Percentiles rank a stretch among this genome's conserved stretches.
phyloP scores from a whole-genome alignment of 2,329 filamentous ascomycete genomes.

The Sporothrix pseudoabietina region DNA sequence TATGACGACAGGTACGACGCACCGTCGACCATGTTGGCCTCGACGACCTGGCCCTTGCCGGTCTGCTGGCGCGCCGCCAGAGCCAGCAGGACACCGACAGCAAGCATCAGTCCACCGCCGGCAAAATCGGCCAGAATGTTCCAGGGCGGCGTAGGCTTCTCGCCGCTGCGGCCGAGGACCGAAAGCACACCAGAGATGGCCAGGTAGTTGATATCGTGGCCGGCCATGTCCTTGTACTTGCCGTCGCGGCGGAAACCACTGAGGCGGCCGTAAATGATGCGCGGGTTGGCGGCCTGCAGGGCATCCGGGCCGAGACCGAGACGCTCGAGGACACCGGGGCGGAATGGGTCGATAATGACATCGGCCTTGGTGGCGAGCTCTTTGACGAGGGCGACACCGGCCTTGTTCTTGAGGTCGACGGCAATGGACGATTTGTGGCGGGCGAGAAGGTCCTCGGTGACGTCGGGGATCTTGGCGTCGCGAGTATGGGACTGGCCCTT shows the following conservation, averaged over 20 bases:
- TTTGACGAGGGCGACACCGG: constrained; percentile 67
- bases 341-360: constrained; percentile 89
- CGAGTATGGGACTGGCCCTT: constrained; percentile 47
- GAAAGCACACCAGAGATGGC: constrained; percentile 79
- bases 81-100: constrained; percentile 80
- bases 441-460: constrained; percentile 71
- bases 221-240: constrained; percentile 82
- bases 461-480: constrained; percentile 42
- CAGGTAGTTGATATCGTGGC: constrained; percentile 96
- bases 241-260: constrained; percentile 89
- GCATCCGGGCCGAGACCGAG: constrained; percentile 73
- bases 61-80: constrained; percentile 65
- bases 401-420: constrained; percentile 72
- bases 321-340: constrained; percentile 85
- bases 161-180: constrained; percentile 69
- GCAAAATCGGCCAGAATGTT: constrained; percentile 92
- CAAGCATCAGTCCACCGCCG: constrained; percentile 80
- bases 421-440: constrained; percentile 79
- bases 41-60: constrained; percentile 82
- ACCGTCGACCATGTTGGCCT: constrained; percentile 97
- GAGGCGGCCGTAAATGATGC: constrained; percentile 80
- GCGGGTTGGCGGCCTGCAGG: constrained; percentile 68
- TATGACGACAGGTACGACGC: constrained; percentile 76
- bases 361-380: constrained; percentile 66
- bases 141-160: constrained; percentile 74